A percentile compares a stretch with the other conserved stretches of the same genome.
Evolutionary conservation across 2,329 filamentous ascomycete genomes (phyloP).

Genomic region (Simplicillium aogashimaense): DNA sequence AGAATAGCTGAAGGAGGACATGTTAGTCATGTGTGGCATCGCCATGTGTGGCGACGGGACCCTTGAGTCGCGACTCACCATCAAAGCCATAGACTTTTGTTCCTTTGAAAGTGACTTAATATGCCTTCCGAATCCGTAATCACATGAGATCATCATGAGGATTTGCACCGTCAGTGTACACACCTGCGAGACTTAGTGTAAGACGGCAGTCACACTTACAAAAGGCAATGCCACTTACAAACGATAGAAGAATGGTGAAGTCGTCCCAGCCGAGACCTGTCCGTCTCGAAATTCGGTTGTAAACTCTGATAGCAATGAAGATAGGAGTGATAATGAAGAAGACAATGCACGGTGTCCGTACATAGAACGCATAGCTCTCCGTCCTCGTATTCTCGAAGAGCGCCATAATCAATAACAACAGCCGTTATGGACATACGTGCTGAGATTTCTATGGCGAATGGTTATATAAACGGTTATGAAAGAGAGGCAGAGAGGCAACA

Average conservation of each 20-base stretch:
- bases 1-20: slow-evolving; percentile 30
- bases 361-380: slow-evolving; percentile 26
- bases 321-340: slow-evolving; percentile 32
- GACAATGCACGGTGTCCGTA: slow-evolving; percentile 26
- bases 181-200: slow-evolving; percentile 12
- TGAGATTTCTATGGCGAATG: too few relatives aligned
- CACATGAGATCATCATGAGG: slow-evolving; percentile 28
- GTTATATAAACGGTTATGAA: too few relatives aligned
- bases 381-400: slow-evolving; percentile 18
- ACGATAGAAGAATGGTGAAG: slow-evolving; percentile 29
- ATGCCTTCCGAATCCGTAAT: slow-evolving; percentile 32
- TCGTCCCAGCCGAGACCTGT: slow-evolving; percentile 30
- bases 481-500: too few relatives aligned
- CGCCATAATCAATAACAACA: slow-evolving; percentile 7
- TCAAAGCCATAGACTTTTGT: slow-evolving; percentile 25
- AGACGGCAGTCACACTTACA: background rate
- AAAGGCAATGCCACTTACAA: slow-evolving; percentile 17
- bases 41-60: background rate
- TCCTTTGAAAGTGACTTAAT: slow-evolving; percentile 20
- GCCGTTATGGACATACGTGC: too few relatives aligned
- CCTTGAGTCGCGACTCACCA: slow-evolving; percentile 14
- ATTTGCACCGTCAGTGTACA: slow-evolving; percentile 25
- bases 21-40: background rate
- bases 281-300: slow-evolving; percentile 25
- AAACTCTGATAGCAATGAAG: slow-evolving; percentile 27